A percentile compares a stretch with the other conserved stretches of the same genome.
Evolutionary conservation across 1,139 yeast species (phyloP).

Genomic region (Debaryomyces subglobosus): DNA sequence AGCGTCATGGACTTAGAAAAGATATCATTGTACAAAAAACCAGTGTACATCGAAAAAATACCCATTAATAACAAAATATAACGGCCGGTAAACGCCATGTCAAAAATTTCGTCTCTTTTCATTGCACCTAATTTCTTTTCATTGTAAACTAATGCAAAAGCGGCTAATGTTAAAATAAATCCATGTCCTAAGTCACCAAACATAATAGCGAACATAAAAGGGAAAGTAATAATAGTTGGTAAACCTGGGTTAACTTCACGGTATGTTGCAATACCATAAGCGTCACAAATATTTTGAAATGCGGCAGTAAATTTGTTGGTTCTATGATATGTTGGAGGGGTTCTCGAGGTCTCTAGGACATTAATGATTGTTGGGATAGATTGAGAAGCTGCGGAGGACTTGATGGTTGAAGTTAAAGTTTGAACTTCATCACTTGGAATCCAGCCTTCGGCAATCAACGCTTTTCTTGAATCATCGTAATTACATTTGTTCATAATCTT

Average conservation of each 20-base stretch:
- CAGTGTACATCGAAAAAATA: slow-evolving; percentile 75
- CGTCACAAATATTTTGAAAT: slow-evolving; percentile 77
- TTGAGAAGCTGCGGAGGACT: slow-evolving; percentile 30
- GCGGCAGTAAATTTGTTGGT: slow-evolving; percentile 78
- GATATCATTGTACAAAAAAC: slow-evolving; percentile 73
- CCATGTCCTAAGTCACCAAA: slow-evolving; percentile 89
- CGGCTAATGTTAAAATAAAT: slow-evolving; percentile 62
- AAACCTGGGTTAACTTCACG: slow-evolving; percentile 81
- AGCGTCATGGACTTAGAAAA: slow-evolving; percentile 78
- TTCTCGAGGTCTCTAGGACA: slow-evolving; percentile 62
- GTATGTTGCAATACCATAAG: slow-evolving; percentile 78
- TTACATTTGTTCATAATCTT: slow-evolving; percentile 67
- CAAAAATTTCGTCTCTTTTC: slow-evolving; percentile 78
- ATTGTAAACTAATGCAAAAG: slow-evolving; percentile 57
- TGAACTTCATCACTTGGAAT: slow-evolving; percentile 63
- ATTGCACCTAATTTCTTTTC: slow-evolving; percentile 60
- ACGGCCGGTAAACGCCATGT: slow-evolving; percentile 80
- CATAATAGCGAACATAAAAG: slow-evolving; percentile 87
- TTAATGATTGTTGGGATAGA: slow-evolving; percentile 74
- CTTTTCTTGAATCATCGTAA: slow-evolving; percentile 64
- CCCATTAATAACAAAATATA: slow-evolving; percentile 78
- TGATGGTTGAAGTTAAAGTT: slow-evolving; percentile 37
- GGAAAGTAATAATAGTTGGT: slow-evolving; percentile 79
- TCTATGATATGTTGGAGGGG: slow-evolving; percentile 80
- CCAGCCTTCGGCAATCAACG: slow-evolving; percentile 81